Base-by-base conservation (phyloP, 139 green algal species). In the Chlamydomonas incerta region DNA sequence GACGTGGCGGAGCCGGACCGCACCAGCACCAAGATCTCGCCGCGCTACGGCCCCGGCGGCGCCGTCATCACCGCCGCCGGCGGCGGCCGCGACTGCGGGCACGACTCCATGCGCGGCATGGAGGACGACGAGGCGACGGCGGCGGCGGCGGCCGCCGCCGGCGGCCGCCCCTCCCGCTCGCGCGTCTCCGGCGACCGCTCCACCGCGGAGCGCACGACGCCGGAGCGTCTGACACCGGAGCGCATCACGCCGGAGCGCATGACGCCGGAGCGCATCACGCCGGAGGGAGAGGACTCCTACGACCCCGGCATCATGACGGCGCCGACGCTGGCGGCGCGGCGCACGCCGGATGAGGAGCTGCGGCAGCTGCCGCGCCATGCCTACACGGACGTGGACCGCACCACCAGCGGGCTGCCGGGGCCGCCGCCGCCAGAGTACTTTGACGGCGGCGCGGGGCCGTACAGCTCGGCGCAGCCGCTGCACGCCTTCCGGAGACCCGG, bases 391-490 rank as follows among this genome's bases (percentile, higher is more conserved):
- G 26, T 83, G 41, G 75, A 83, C n/a, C 75, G 74, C 21, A 28
- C 55, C 55, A 26, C 55, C 17, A 24, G 41, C 41, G 41, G 41
- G 41, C 41, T 18, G 55, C 21, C 55, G 55, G 20, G 55, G 55
- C 41, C 41, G 41, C 41, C 41, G 41, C 41, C 15, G 46, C 47
- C 65, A 14, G 50, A 80, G 9, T 80, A 80, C 52, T 80, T 60
- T 41, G 34, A 47, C 5, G 72, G n/a, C 9, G 50, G 29, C 29
- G 72, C n/a, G 6, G 23, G 67, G 3, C 31, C 73, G 23, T 81
- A 69, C 34, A 35, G 34, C n/a, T 82, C 74, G 74, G 74, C 57
- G 35, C 74, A 80, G 73, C 73, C 73, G 50, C 55, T 80, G 73
- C 50, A 50, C 29, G 50, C 29, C 23, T 80, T 80, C 52, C 50